Evolutionary conservation across 345 rosid species (phyloP), one percentile per base, ranked within the genome.

Genomic region (Lepidium africanum): DNA sequence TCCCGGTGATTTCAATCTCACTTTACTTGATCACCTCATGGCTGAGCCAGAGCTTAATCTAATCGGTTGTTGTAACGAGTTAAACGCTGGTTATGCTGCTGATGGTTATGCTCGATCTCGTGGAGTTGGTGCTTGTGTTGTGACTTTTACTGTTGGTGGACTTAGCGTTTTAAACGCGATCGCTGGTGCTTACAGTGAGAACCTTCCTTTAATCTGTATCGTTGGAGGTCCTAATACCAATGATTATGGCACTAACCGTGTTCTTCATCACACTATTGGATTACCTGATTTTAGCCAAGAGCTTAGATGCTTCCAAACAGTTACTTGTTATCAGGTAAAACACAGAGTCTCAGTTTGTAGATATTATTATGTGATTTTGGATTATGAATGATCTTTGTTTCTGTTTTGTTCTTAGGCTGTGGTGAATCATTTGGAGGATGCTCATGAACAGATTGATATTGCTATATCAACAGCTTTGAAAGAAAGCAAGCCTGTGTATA

Each of bases 141-240:
- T 79, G 13, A 81, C 87, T 3, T 83, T 85, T 69, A 85, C 87
- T 4, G 85, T 85, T 8, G 89, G 85, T 23, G 80, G 83, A 4
- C 83, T 81, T 37, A 79, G 87, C 56, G 45, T 84, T 5, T 39
- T 84, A 30, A 84, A 84, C 33, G 85, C 87, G 12, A 77, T 84
- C 33, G 93, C 96, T 30, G 96, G 97, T 14, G 92, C 96, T 5
- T 85, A 84, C 59, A 86, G 92, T 59, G 96, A 88, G 78, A 86
- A 88, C 71, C 79, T 91, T 21, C 97, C 96, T 1, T 71, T 88
- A 5, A 81, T 86, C 3, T 91, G 97, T 65, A 81, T 91, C 32
- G 97, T 84, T 10, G 97, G 97, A 9, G 97, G 97, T 32, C 93
- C 92, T 3, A 88, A 88, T 77, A 82, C 93, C 7, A 91, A 91